Conservation (phyloP, 2,329 filamentous ascomycete species). For the Epichloe typhina region DNA sequence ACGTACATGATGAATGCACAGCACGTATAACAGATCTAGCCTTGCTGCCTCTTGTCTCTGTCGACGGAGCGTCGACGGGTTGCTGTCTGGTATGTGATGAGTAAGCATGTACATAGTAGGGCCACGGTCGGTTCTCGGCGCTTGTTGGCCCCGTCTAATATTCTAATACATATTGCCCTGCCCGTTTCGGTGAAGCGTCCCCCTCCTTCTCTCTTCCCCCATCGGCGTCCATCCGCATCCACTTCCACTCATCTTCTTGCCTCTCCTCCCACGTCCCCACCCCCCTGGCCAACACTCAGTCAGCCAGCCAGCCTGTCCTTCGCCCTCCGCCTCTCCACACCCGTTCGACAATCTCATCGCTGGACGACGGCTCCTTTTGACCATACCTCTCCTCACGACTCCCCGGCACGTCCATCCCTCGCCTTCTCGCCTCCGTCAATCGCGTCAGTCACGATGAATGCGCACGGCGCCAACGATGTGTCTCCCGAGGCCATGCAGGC, state of each 20-base stretch:
- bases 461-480: slow-evolving; percentile 46
- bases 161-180: not conserved
- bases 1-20: no score
- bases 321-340: slow-evolving; percentile 22
- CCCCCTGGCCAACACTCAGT: slow-evolving; percentile 1
- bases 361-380: slow-evolving; percentile 13
- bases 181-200: not conserved
- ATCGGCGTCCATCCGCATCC: not conserved
- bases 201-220: not conserved
- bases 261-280: not conserved
- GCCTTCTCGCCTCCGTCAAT: slow-evolving; percentile 4
- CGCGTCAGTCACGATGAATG: slow-evolving; percentile 35
- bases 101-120: not conserved
- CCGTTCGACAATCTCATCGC: slow-evolving; percentile 14
- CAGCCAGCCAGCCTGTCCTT: slow-evolving; percentile 10
- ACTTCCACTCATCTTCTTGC: not conserved
- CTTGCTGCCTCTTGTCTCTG: no score
- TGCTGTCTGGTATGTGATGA: no score
- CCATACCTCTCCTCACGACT: slow-evolving; percentile 1
- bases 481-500: slow-evolving; percentile 78
- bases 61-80: no score
- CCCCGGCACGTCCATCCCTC: slow-evolving; percentile 2
- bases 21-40: no score
- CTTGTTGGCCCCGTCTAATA: not conserved
- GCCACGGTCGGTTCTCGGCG: not conserved